Evolutionary conservation across 148 eudicot genomes (phyloP).

Genomic region (Bassia scoparia): DNA sequence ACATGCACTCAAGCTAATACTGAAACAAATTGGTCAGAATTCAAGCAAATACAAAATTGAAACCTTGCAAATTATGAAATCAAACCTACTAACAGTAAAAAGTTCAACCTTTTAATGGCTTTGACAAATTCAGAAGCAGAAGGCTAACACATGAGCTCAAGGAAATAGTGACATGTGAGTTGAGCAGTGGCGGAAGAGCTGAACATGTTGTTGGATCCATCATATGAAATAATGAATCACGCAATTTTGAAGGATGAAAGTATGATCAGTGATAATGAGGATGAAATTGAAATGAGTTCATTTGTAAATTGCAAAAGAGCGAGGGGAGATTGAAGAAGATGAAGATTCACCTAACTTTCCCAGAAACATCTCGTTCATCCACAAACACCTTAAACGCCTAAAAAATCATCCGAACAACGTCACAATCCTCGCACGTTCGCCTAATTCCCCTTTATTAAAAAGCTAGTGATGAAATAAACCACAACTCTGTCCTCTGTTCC

Average conservation of each 20-base stretch:
- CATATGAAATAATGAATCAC: not conserved
- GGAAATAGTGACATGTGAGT: slow-evolving; percentile 88
- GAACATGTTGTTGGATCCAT: slow-evolving; percentile 71
- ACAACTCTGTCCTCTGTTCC: no score
- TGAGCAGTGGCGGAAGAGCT: slow-evolving; percentile 79
- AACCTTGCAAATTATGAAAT: not conserved
- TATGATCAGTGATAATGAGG: not conserved
- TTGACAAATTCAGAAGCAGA: slow-evolving; percentile 92
- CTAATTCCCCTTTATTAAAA: no score
- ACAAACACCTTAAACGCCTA: no score
- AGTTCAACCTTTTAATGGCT: slow-evolving; percentile 77
- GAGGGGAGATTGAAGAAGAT: no score
- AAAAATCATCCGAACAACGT: no score
- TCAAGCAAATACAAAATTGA: not conserved
- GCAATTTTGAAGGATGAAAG: slow-evolving; percentile 7
- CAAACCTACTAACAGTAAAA: not conserved
- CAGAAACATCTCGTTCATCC: no score
- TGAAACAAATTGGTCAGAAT: not conserved
- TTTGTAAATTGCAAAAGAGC: no score
- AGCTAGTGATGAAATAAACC: no score
- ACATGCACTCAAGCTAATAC: not conserved
- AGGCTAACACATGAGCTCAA: slow-evolving; percentile 97
- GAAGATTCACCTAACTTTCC: no score
- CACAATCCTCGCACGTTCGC: no score
- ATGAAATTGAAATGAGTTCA: no score